Conservation (phyloP, 306 rosid species). For the Casuarina equisetifolia region DNA sequence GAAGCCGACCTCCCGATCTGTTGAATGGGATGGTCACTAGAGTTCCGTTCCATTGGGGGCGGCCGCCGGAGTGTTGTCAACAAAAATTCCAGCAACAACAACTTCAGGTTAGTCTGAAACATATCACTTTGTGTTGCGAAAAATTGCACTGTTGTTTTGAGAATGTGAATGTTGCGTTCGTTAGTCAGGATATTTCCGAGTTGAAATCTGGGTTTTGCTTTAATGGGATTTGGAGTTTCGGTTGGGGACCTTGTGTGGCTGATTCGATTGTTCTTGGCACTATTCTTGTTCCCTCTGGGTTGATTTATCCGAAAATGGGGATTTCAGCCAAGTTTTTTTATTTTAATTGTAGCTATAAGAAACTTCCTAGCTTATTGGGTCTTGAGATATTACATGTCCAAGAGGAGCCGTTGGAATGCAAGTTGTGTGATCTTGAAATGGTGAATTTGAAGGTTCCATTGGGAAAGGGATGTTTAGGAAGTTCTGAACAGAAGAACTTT, state of each 20-base stretch:
- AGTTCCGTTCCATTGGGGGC: too few species aligned
- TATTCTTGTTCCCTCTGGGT: constrained; percentile 69
- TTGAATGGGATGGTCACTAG: too few species aligned
- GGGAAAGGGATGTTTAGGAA: constrained; percentile 14
- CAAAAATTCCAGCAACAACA: too few species aligned
- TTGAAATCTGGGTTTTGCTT: constrained; percentile 30
- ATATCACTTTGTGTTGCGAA: too few species aligned
- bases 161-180: constrained; percentile 43
- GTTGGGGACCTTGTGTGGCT: constrained; percentile 67
- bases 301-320: constrained; percentile 76
- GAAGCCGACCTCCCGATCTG: too few species aligned
- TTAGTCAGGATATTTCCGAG: constrained; percentile 35
- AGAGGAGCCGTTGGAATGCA: constrained; percentile 55
- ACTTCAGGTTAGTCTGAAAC: too few species aligned
- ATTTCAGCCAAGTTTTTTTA: constrained; percentile 27
- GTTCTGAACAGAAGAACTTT: constrained; percentile 29
- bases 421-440: constrained; percentile 64
- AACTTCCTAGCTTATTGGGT: not conserved
- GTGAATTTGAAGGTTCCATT: constrained; percentile 33
- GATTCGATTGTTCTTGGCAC: constrained; percentile 70
- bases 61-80: too few species aligned
- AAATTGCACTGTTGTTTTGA: constrained; percentile 13
- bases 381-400: not conserved
- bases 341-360: constrained; percentile 23
- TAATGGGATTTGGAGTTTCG: constrained; percentile 44